Evolutionary conservation across 306 rosid species (phyloP), one percentile per base, ranked within the genome.

Genomic region (Betula pendula): DNA sequence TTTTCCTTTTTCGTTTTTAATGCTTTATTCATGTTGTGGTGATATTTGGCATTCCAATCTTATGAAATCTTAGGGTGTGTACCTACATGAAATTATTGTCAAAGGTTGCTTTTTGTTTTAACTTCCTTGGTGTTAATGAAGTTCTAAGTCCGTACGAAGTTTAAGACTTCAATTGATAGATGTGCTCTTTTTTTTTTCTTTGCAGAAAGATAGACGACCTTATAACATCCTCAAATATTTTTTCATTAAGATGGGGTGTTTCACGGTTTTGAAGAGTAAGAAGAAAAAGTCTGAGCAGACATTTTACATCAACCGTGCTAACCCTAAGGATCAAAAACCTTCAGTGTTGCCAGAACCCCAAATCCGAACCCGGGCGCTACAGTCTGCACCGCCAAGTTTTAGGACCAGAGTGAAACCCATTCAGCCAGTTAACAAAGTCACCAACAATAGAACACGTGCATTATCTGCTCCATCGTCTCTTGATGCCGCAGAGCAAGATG

Each of bases 341-440:
- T 78, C 96, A 2, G 84, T 81, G 49, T 79, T 96, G 65, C 98
- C 97, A 2, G 96, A 91, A 84, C 96, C 99, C 70, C 87, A 88
- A 92, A 73, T 66, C 71, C 87, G 29, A 69, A 81, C 92, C 8
- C 93, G 96, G 8, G 50, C 97, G 14, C 87, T 96, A 77, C 97
- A 89, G 86, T 90, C 99, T 68, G 98, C 99, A 48, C 99, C 99
- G 68, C 96, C 97, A 25, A 96, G 99, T 92, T 96, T 96, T 81
- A 88, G 90, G 88, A 92, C 90, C 70, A 86, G 98, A 81, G 99
- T 86, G 82, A 96, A 92, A 78, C 93, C 98, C 24, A 72, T 86
- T 84, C 97, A 88, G 72, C 91, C 87, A 35, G 77, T 71, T 65
- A 78, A 66, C 66, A 87, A 73, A 87, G 84, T 79, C 67, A 50